Conservation (phyloP, 768 basidiomycete species). For the Galerina marginata region DNA sequence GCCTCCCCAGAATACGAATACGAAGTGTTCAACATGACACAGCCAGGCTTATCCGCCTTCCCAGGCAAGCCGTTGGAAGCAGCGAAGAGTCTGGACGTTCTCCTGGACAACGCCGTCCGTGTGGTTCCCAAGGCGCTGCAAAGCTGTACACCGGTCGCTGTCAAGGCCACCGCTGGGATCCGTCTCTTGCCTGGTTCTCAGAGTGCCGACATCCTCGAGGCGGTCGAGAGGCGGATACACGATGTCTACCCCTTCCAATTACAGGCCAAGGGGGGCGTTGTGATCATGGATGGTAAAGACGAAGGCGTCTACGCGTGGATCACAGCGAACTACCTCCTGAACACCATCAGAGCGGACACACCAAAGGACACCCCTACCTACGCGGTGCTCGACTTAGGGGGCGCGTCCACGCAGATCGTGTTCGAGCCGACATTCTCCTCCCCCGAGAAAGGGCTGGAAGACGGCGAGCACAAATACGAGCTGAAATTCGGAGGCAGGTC, state of each 20-base stretch:
- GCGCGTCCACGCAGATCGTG: conserved; percentile 97
- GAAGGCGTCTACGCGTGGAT: conserved; percentile 99
- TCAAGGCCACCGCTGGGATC: conserved; percentile 92
- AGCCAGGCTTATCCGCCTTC: conserved; percentile 80
- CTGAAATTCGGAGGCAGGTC: conserved; percentile 73
- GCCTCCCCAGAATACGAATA: conserved; percentile 83
- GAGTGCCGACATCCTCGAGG: conserved; percentile 73
- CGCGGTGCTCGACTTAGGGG: conserved; percentile 95
- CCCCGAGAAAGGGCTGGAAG: conserved; percentile 49
- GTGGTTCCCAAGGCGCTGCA: conserved; percentile 74
- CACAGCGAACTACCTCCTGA: conserved; percentile 91
- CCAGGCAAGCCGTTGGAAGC: conserved; percentile 66
- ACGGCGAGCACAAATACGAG: conserved; percentile 93
- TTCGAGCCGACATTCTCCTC: conserved; percentile 77
- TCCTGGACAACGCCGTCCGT: conserved; percentile 80
- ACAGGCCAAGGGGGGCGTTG: conserved; percentile 63
- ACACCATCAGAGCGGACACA: conserved; percentile 65
- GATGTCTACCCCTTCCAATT: conserved; percentile 69
- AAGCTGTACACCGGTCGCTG: conserved; percentile 85
- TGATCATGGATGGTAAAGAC: conserved; percentile 93
- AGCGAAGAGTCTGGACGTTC: conserved; percentile 75
- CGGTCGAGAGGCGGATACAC: conserved; percentile 67
- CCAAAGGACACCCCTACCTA: conserved; percentile 57
- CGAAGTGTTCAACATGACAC: conserved; percentile 86
- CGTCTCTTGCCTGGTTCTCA: conserved; percentile 68